Evolutionary conservation across 805 yeast genomes (phyloP).

Genomic region (Candida xyloterini): DNA sequence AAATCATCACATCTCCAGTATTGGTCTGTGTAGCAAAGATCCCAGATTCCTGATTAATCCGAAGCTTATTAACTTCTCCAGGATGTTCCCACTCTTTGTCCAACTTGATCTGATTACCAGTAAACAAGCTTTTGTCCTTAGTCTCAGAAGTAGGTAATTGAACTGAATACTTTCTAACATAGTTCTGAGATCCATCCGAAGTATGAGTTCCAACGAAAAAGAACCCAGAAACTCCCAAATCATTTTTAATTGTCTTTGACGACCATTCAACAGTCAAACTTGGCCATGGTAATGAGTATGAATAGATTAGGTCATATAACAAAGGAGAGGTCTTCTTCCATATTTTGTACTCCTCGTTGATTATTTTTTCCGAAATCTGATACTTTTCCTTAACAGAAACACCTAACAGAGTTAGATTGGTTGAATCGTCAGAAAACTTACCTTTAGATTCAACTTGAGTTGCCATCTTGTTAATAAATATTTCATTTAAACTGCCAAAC

Average conservation of each 20-base stretch:
- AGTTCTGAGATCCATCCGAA: slow-evolving; percentile 39
- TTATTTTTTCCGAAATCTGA: slow-evolving; percentile 56
- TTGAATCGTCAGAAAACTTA: background rate
- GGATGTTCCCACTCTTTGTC: slow-evolving; percentile 55
- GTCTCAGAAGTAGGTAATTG: slow-evolving; percentile 50
- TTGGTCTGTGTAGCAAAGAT: slow-evolving; percentile 55
- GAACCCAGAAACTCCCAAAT: slow-evolving; percentile 18
- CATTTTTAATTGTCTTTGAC: slow-evolving; percentile 37
- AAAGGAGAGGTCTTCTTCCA: slow-evolving; percentile 87
- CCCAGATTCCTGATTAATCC: slow-evolving; percentile 47
- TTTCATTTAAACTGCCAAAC: background rate
- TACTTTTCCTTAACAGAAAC: slow-evolving; percentile 35
- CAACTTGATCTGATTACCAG: slow-evolving; percentile 40
- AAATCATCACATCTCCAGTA: slow-evolving; percentile 48
- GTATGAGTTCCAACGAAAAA: slow-evolving; percentile 49
- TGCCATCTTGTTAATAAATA: slow-evolving; percentile 4
- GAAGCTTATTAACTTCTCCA: slow-evolving; percentile 64
- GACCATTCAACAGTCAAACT: slow-evolving; percentile 69
- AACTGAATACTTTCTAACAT: slow-evolving; percentile 43
- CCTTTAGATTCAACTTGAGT: slow-evolving; percentile 11
- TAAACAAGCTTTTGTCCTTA: slow-evolving; percentile 19
- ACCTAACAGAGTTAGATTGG: slow-evolving; percentile 18
- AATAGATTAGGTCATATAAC: slow-evolving; percentile 69
- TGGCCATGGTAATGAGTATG: slow-evolving; percentile 68
- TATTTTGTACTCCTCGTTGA: slow-evolving; percentile 72